Base-by-base conservation (phyloP, 768 basidiomycete genomes). In the Tricholoma matsutake region DNA sequence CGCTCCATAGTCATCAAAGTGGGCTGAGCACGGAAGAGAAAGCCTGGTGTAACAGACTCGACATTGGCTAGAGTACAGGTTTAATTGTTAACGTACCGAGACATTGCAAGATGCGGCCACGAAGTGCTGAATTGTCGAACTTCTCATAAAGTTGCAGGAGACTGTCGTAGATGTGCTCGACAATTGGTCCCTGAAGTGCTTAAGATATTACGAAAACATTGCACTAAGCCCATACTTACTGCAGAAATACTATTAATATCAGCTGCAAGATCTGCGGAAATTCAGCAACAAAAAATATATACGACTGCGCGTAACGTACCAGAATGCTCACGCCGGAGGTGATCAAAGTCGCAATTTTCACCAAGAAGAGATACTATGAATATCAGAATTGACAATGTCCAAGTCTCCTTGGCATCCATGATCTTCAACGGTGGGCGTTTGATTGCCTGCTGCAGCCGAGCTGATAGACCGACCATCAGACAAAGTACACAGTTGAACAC, bases 1-100 rank as follows among this genome's bases (percentile, higher is more conserved):
- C 81, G 76, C 4, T 90, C 87, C 64, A 88, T 75, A 0, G 91
- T 92, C 88, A 99, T 95, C 60, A 98, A 75, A 0, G 89, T 89
- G 2, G 97, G 96, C 66, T 96, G 91, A 4, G 94, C 88, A 25
- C 94, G 88, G 77, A 94, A 98, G 5, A 99, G 75, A 73, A 92
- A 97, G 10, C 96, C 94, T 94, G 62, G 6, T 34, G 14, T 31
- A 56, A 14, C 32, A 62, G 29, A 59, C 31, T 57, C 45, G 11
- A 47, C 11, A 18, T 64, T 13, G 54, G 43, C 8, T 51, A 25
- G 37, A 20, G 37, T 32, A 9, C 32, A 54, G 6, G 43, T 16
- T 16, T 1, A 31, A 37, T 13, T 35, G 31, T 34, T 49, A 14
- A 11, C 18, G 47, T 62, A 94, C 94, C 96, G 29, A 98, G 76